These are phyloP conservation scores for Lactifluus piperatus DNA, from an alignment of 768 basidiomycete species.

Conservation along the genomic window DNA sequence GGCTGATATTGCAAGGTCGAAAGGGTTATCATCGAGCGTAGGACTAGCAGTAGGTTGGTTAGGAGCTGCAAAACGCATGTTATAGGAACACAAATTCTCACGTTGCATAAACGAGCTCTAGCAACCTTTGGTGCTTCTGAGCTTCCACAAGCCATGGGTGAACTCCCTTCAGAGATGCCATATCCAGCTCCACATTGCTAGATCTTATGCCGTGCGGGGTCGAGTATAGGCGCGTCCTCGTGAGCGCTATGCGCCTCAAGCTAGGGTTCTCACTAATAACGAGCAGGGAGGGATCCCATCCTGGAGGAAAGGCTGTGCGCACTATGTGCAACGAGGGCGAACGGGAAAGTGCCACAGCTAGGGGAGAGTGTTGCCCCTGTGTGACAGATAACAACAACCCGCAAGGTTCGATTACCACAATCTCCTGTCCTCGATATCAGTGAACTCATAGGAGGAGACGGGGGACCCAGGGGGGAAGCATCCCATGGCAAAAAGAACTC, in stretches of 20 bases:
- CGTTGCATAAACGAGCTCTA: neutral
- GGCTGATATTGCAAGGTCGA: neutral
- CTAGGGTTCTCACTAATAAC: constrained; percentile 4
- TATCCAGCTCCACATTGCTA: neutral
- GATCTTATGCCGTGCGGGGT: neutral
- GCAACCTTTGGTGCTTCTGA: neutral
- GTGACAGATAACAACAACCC: neutral
- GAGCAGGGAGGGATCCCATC: constrained; percentile 10
- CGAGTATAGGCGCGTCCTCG: neutral
- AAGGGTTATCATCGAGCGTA: neutral
- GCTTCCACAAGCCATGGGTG: constrained; percentile 14
- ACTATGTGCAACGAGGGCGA: constrained; percentile 5
- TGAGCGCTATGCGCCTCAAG: constrained; percentile 7
- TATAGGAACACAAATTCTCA: neutral
- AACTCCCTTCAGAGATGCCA: neutral
- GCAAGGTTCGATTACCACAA: neutral
- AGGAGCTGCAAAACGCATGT: neutral
- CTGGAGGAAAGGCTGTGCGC: neutral
- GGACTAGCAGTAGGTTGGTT: neutral
- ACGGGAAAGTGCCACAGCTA: constrained; percentile 10
- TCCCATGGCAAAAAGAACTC: neutral
- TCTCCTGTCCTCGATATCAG: neutral
- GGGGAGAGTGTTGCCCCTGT: neutral
- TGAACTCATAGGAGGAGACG: neutral
- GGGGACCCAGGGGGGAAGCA: neutral